A percentile compares a stretch with the other conserved stretches of the same genome.
Evolutionary conservation across 106 monocot species (phyloP).

Genomic region (Platanthera zijinensis): DNA sequence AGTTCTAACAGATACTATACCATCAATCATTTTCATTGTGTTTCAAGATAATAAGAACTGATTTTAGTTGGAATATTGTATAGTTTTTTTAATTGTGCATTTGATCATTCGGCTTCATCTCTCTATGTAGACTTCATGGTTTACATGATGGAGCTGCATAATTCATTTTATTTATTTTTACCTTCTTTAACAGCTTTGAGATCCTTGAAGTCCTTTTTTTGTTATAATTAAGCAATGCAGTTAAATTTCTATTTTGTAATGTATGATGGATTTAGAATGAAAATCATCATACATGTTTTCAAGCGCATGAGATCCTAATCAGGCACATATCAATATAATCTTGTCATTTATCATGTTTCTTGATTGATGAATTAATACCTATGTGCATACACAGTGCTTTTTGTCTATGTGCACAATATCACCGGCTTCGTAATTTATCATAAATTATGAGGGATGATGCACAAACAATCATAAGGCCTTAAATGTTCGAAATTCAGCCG

Average conservation of each 20-base stretch:
- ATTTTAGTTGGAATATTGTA: too few relatives aligned
- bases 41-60: too few relatives aligned
- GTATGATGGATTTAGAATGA: background rate
- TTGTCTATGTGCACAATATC: background rate
- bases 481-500: background rate
- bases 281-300: background rate
- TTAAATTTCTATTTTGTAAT: background rate
- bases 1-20: background rate
- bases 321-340: background rate
- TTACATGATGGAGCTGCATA: background rate
- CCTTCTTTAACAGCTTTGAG: background rate
- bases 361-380: background rate
- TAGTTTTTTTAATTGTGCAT: too few relatives aligned
- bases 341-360: background rate
- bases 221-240: background rate
- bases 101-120: background rate
- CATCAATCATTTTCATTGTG: too few relatives aligned
- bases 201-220: background rate
- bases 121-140: background rate
- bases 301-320: background rate
- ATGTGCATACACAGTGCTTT: background rate
- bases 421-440: background rate
- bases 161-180: background rate
- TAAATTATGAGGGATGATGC: too few relatives aligned
- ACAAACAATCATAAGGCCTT: too few relatives aligned